These are phyloP conservation scores for Epichloe bromicola DNA, from an alignment of 2,329 filamentous ascomycete genomes.

Conservation along the genomic window DNA sequence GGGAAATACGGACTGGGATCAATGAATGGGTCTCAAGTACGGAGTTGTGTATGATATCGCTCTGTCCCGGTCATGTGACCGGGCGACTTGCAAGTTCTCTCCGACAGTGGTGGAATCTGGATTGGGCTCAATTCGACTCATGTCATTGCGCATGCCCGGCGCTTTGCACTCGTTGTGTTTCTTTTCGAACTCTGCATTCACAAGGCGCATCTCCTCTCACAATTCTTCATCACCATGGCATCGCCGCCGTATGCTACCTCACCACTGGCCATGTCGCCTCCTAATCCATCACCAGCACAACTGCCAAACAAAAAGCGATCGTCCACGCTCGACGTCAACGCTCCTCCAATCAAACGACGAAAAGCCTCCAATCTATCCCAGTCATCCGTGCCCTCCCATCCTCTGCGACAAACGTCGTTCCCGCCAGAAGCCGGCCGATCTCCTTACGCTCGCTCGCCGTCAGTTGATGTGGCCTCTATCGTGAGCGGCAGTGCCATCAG, in stretches of 20 bases:
- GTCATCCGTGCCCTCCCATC: conserved; percentile 45
- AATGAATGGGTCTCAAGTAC: too few species aligned
- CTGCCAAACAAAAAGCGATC: conserved; percentile 46
- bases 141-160: neutral
- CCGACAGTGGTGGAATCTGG: neutral
- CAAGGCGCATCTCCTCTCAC: neutral
- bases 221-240: conserved; percentile 28
- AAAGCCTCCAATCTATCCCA: conserved; percentile 54
- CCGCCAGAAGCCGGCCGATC: conserved; percentile 46
- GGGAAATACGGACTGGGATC: too few species aligned
- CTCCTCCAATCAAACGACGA: conserved; percentile 48
- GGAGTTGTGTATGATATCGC: too few species aligned
- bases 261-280: conserved; percentile 41
- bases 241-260: conserved; percentile 41
- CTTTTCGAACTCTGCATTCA: neutral
- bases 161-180: neutral
- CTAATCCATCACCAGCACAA: conserved; percentile 37
- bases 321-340: conserved; percentile 39
- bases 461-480: conserved; percentile 45
- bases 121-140: neutral
- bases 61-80: conserved; percentile 2
- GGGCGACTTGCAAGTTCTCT: neutral
- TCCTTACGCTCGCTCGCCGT: conserved; percentile 50
- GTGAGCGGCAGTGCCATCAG: conserved; percentile 49
- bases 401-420: conserved; percentile 70